Evolutionary conservation across 805 yeast species (phyloP).

Genomic region (Hanseniaspora occidentalis): DNA sequence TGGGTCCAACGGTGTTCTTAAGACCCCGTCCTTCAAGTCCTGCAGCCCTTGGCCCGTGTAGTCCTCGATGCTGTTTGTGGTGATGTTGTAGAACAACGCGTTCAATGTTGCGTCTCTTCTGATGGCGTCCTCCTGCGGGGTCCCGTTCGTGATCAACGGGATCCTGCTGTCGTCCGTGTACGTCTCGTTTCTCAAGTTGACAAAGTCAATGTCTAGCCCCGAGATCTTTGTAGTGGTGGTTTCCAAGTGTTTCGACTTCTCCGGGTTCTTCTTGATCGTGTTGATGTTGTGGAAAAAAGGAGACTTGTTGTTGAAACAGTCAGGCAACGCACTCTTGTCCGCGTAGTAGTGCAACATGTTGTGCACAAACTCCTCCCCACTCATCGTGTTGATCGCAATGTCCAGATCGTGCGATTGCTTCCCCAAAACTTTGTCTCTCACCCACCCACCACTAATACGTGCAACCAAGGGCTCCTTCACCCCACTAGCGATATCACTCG

Average conservation of each 20-base stretch:
- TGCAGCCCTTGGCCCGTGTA: conserved; percentile 62
- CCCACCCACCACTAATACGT: conserved; percentile 97
- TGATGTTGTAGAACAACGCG: conserved; percentile 79
- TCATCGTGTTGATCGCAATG: conserved; percentile 71
- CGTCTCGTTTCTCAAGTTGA: conserved; percentile 77
- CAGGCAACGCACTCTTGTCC: conserved; percentile 10
- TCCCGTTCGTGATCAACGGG: conserved; percentile 76
- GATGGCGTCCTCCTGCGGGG: conserved; percentile 82
- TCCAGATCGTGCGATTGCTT: conserved; percentile 77
- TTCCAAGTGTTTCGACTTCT: conserved; percentile 89
- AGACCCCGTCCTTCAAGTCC: conserved; percentile 57
- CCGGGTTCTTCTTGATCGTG: conserved; percentile 85
- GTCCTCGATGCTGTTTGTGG: conserved; percentile 63
- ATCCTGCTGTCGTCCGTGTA: conserved; percentile 76
- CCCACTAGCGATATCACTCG: not conserved
- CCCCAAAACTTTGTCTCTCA: conserved; percentile 82
- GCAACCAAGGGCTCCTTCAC: conserved; percentile 31
- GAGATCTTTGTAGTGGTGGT: conserved; percentile 86
- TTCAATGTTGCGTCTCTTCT: conserved; percentile 94
- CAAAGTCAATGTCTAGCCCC: conserved; percentile 85
- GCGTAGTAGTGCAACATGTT: conserved; percentile 10
- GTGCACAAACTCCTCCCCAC: conserved; percentile 78
- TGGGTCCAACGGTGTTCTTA: conserved; percentile 79
- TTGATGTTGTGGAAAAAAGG: conserved; percentile 36
- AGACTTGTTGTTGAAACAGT: not conserved